Conservation (phyloP, 805 yeast species). For the Teunomyces kruisii region DNA sequence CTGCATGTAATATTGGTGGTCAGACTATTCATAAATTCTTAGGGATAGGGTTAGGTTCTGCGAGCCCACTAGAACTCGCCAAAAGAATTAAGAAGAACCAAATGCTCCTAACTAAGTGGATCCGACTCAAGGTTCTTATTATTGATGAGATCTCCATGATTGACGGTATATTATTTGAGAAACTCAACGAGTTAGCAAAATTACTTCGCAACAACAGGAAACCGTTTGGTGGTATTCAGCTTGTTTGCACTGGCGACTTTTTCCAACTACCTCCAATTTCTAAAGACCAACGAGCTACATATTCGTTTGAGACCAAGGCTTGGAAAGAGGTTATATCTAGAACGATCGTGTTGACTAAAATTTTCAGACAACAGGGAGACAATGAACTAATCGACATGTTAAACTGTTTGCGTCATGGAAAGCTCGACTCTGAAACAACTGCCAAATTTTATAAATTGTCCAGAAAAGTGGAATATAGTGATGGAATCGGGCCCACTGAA, state of each 20-base stretch:
- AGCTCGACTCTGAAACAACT: constrained; percentile 50
- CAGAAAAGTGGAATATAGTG: constrained; percentile 59
- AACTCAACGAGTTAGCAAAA: constrained; percentile 70
- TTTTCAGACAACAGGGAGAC: constrained; percentile 89
- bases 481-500: constrained; percentile 87
- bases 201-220: constrained; percentile 44
- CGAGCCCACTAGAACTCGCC: constrained; percentile 44
- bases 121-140: constrained; percentile 62
- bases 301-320: constrained; percentile 71
- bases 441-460: constrained; percentile 50
- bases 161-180: constrained; percentile 74
- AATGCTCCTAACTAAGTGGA: constrained; percentile 58
- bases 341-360: constrained; percentile 71
- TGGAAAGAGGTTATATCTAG: constrained; percentile 67
- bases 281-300: constrained; percentile 36
- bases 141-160: constrained; percentile 96
- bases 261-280: constrained; percentile 93
- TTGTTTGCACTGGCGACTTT: constrained; percentile 91
- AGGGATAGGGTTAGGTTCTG: constrained; percentile 79
- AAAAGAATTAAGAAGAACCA: constrained; percentile 49
- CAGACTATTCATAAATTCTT: constrained; percentile 82
- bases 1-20: constrained; percentile 94
- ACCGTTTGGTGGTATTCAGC: constrained; percentile 95
- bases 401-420: constrained; percentile 77
- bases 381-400: constrained; percentile 71